phyloP scores from a whole-genome alignment of 495 filamentous ascomycete genomes.

The Cudoniella acicularis region DNA sequence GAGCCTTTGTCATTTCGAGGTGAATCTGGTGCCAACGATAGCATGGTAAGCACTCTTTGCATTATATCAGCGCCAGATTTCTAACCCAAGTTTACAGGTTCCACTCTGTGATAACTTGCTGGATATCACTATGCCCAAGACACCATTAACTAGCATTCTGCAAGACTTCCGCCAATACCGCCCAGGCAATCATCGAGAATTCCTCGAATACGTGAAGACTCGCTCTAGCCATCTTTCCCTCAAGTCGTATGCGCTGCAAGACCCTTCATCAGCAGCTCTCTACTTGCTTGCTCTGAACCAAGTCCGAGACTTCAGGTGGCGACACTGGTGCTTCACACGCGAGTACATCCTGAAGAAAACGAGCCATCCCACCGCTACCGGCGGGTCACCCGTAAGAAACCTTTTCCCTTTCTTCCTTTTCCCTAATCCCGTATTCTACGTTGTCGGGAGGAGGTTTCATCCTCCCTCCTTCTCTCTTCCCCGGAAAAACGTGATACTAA shows the following conservation, averaged over 20 bases:
- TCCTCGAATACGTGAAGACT: constrained; percentile 66
- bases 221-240: constrained; percentile 52
- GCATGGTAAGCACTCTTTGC: constrained; percentile 50
- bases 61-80: neutral
- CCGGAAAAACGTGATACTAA: too few species aligned
- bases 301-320: constrained; percentile 87
- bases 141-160: constrained; percentile 79
- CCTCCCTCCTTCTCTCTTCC: too few species aligned
- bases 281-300: constrained; percentile 76
- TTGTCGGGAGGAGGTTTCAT: too few species aligned
- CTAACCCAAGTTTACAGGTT: constrained; percentile 43
- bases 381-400: constrained; percentile 89
- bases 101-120: constrained; percentile 83
- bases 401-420: too few species aligned
- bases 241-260: constrained; percentile 56
- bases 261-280: constrained; percentile 40
- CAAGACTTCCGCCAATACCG: constrained; percentile 83
- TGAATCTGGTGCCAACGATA: constrained; percentile 87
- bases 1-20: constrained; percentile 74
- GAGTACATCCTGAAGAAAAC: constrained; percentile 90
- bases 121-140: constrained; percentile 74
- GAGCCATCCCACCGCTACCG: constrained; percentile 80
- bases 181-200: constrained; percentile 78
- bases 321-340: constrained; percentile 91
- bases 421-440: too few species aligned